Conservation (phyloP, 1,284 basidiomycete species). For the Vanrija humicola region DNA sequence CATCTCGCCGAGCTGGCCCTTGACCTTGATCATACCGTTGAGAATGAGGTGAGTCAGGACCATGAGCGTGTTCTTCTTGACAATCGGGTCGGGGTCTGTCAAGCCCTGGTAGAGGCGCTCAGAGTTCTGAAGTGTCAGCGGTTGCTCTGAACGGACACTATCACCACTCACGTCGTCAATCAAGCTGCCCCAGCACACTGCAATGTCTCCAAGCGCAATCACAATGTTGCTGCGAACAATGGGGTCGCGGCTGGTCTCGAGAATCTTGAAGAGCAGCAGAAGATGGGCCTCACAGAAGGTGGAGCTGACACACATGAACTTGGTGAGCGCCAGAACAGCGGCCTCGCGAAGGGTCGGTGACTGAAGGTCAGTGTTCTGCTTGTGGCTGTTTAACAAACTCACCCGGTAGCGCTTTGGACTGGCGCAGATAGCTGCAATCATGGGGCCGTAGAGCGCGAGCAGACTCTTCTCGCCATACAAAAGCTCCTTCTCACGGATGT, state of each 20-base stretch:
- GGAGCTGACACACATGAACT: constrained; percentile 93
- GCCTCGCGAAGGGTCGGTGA: constrained; percentile 80
- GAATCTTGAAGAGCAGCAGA: constrained; percentile 82
- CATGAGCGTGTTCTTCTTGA: constrained; percentile 99
- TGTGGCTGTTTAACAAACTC: constrained; percentile 12
- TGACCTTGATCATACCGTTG: constrained; percentile 99
- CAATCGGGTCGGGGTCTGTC: constrained; percentile 75
- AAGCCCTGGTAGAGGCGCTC: constrained; percentile 92
- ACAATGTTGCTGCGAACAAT: constrained; percentile 92
- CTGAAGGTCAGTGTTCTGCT: constrained; percentile 50
- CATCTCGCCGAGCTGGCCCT: constrained; percentile 98
- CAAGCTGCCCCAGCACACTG: constrained; percentile 92
- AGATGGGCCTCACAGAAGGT: constrained; percentile 91
- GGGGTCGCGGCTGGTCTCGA: constrained; percentile 83
- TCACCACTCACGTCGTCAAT: constrained; percentile 67
- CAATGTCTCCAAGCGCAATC: constrained; percentile 94
- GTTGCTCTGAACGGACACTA: not conserved
- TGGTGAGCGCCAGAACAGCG: constrained; percentile 84
- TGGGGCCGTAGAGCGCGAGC: constrained; percentile 78
- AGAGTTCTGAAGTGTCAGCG: constrained; percentile 58
- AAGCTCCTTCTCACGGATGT: constrained; percentile 80
- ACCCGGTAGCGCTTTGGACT: constrained; percentile 80
- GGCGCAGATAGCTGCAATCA: constrained; percentile 85
- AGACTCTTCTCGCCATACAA: constrained; percentile 81
- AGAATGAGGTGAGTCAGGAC: constrained; percentile 95